phyloP scores from a whole-genome alignment of 805 yeast genomes.

The Lipomyces lipofer region DNA sequence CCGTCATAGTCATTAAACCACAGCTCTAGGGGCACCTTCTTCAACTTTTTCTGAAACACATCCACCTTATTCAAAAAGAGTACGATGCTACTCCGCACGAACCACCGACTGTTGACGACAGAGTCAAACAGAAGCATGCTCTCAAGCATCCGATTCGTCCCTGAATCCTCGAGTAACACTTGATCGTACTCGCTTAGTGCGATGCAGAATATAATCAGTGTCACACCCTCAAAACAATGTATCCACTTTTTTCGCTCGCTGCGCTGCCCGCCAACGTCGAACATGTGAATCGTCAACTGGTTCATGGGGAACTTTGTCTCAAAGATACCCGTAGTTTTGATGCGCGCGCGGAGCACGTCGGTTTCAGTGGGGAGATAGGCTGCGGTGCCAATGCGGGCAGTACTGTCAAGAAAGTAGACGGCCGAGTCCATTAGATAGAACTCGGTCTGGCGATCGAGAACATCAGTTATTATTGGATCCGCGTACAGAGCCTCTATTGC shows the following conservation, averaged over 20 bases:
- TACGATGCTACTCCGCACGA: constrained; percentile 80
- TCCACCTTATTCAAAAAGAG: constrained; percentile 88
- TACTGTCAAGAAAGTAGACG: constrained; percentile 60
- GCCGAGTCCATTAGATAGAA: constrained; percentile 88
- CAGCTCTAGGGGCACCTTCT: constrained; percentile 74
- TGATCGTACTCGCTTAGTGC: constrained; percentile 92
- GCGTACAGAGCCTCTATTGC: constrained; percentile 56
- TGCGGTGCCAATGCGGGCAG: constrained; percentile 58
- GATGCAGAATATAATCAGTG: constrained; percentile 85
- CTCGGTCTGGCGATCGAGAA: constrained; percentile 60
- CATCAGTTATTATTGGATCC: constrained; percentile 57
- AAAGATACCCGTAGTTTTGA: constrained; percentile 89
- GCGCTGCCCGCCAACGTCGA: constrained; percentile 94
- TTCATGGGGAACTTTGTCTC: constrained; percentile 80
- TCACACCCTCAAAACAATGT: constrained; percentile 91
- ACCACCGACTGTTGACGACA: constrained; percentile 91
- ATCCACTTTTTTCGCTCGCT: constrained; percentile 97
- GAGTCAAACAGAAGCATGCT: constrained; percentile 83
- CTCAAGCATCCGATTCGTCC: constrained; percentile 70
- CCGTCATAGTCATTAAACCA: constrained; percentile 82
- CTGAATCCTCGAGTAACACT: constrained; percentile 70
- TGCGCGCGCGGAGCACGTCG: constrained; percentile 83
- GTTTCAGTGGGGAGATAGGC: constrained; percentile 70
- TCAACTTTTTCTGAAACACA: constrained; percentile 80
- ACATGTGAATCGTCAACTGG: constrained; percentile 60